phyloP scores from a whole-genome alignment of 2,329 filamentous ascomycete genomes.

The Trichoderma hamatum region DNA sequence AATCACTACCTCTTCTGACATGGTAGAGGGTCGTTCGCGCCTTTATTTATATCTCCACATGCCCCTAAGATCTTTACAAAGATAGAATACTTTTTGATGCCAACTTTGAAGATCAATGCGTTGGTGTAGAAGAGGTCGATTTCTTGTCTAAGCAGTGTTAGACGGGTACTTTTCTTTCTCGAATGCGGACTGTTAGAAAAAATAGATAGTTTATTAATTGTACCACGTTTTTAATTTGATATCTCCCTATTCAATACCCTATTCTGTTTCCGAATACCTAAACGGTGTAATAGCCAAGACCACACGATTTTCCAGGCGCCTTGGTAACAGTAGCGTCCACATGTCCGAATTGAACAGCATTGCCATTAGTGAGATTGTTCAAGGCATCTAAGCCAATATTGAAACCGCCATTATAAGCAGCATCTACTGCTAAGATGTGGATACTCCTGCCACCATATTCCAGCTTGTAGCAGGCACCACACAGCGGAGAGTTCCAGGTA shows the following conservation, averaged over 20 bases:
- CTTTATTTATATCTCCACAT: no score
- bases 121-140: no score
- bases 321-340: conserved; percentile 53
- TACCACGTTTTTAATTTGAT: neutral
- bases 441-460: conserved; percentile 55
- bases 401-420: conserved; percentile 49
- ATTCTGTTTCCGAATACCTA: neutral
- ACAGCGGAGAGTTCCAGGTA: conserved; percentile 60
- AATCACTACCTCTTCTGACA: no score
- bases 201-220: neutral
- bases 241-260: neutral
- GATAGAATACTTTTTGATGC: no score
- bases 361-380: conserved; percentile 57
- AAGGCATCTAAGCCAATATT: conserved; percentile 60
- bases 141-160: no score
- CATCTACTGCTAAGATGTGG: conserved; percentile 60
- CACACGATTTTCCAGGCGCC: conserved; percentile 50
- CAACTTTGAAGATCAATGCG: no score
- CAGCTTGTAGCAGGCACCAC: conserved; percentile 62
- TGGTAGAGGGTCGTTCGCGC: no score
- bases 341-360: conserved; percentile 53
- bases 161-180: neutral
- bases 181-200: no score
- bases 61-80: no score
- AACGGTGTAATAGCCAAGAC: conserved; percentile 23